Base-by-base conservation (phyloP, 179 eudicot species). In the Sideroxylon spinosum region DNA sequence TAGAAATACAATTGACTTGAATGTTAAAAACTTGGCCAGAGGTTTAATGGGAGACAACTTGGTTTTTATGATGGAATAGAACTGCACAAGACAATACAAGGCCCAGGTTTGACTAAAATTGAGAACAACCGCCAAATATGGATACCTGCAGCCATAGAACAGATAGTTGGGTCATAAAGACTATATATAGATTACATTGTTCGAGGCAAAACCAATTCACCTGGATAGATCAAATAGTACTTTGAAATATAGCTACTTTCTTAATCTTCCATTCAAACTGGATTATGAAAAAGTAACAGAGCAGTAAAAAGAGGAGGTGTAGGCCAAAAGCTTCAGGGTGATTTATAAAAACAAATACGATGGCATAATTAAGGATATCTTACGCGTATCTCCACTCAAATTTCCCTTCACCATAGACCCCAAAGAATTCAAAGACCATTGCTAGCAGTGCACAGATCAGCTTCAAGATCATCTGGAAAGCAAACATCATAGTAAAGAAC, bases 101-200 rank as follows among this genome's bases (percentile, higher is more conserved):
- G 97, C 97, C 98, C 98, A 95, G 29, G 97, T 93, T 84, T 93
- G 97, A 82, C 98, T 95, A 79, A 95, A 95, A 85, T 95, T 95
- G 46, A 93, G 89, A 82, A 95, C 97, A 70, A 92, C 88, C 77
- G 98, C 98, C 86, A 95, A 83, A 85, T 95, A 95, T 19, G 98
- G 97, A 85, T 95, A 95, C 71, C 98, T 95, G 97, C 92, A 93
- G 72, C 68, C 53, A 79, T 55, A 80, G 29, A 16, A 83, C 37
- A 85, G 60, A 37, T 52, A 55, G 29, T 79, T n/a, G 72, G 49
- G 20, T 69, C 29, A 68, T 19, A 76, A 53, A 9, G 19, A 63
- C 5, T 2, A 71, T 28, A 26, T 52, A 52, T 23, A 52, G 16
- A 53, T 53, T 52, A n/a, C 44, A 52, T 69, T 48, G 28, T 69